Conservation (phyloP, 1,284 basidiomycete species). For the Takashimella tepidaria region DNA sequence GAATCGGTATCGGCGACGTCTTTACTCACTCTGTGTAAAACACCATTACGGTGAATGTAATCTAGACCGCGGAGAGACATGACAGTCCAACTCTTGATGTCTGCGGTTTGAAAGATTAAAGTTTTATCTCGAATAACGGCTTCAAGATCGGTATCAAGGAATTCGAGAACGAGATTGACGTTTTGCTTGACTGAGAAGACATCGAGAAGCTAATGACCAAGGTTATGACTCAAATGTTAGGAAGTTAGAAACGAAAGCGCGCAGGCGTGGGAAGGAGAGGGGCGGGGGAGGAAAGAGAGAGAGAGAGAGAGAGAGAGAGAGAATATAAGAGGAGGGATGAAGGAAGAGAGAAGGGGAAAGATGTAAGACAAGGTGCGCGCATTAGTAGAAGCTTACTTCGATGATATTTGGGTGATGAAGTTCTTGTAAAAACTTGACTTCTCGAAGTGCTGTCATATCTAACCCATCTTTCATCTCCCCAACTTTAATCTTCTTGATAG, state of each 20-base stretch:
- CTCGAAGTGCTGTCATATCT: conserved; percentile 97
- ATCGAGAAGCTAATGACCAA: conserved; percentile 68
- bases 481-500: conserved; percentile 98
- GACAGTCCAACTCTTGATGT: conserved; percentile 98
- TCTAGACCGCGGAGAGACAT: conserved; percentile 96
- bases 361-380: too few species aligned
- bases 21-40: conserved; percentile 86
- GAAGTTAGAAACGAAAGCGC: too few species aligned
- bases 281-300: too few species aligned
- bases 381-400: conserved; percentile 59
- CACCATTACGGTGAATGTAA: conserved; percentile 91
- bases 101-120: conserved; percentile 85
- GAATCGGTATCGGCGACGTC: too few species aligned
- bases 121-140: conserved; percentile 91
- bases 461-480: conserved; percentile 96
- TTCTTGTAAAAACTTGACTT: conserved; percentile 95
- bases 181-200: conserved; percentile 96
- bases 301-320: too few species aligned
- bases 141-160: conserved; percentile 95
- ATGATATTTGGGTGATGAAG: conserved; percentile 93
- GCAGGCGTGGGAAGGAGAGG: too few species aligned
- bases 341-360: too few species aligned
- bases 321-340: too few species aligned
- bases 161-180: conserved; percentile 95
- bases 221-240: too few species aligned